These are phyloP conservation scores for Hyaloscypha finlandica DNA, from an alignment of 495 filamentous ascomycete genomes.

Conservation along the genomic window DNA sequence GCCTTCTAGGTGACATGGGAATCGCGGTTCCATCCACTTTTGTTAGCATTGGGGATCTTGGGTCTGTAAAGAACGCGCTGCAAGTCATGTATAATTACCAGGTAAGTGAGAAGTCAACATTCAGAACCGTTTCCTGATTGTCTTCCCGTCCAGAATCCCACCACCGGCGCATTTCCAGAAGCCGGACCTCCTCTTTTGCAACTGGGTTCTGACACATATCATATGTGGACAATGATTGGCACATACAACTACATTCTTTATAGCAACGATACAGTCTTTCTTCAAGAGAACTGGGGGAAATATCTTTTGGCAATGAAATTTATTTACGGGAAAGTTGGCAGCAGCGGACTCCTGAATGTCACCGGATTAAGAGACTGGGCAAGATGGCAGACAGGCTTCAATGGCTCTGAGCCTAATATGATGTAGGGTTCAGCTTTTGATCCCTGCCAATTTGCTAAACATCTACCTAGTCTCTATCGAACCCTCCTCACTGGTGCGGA, in stretches of 20 bases:
- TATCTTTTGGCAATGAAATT: constrained; percentile 58
- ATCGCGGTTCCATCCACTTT: constrained; percentile 58
- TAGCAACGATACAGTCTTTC: constrained; percentile 57
- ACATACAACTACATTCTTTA: constrained; percentile 65
- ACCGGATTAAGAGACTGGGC: constrained; percentile 63
- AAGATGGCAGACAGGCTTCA: constrained; percentile 54
- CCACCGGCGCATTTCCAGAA: constrained; percentile 29
- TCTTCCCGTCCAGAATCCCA: constrained; percentile 18
- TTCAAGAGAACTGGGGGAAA: constrained; percentile 51
- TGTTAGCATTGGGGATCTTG: constrained; percentile 60
- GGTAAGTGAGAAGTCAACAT: constrained; percentile 8
- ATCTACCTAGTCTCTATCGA: constrained; percentile 50
- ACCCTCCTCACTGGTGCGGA: constrained; percentile 53
- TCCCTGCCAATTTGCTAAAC: constrained; percentile 27
- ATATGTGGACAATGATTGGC: constrained; percentile 67
- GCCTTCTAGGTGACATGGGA: constrained; percentile 52
- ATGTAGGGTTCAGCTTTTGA: constrained; percentile 35
- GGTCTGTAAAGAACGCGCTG: constrained; percentile 62
- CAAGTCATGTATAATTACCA: constrained; percentile 59
- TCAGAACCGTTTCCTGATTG: background rate
- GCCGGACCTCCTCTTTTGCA: constrained; percentile 64
- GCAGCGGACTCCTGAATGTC: constrained; percentile 56
- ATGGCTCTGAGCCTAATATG: constrained; percentile 58
- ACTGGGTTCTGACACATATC: constrained; percentile 61
- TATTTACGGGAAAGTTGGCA: constrained; percentile 50